Percentiles rank a stretch among this genome's conserved stretches.
Conservation (phyloP, 441 rosid genomes). For the Gossypium lobatum region DNA sequence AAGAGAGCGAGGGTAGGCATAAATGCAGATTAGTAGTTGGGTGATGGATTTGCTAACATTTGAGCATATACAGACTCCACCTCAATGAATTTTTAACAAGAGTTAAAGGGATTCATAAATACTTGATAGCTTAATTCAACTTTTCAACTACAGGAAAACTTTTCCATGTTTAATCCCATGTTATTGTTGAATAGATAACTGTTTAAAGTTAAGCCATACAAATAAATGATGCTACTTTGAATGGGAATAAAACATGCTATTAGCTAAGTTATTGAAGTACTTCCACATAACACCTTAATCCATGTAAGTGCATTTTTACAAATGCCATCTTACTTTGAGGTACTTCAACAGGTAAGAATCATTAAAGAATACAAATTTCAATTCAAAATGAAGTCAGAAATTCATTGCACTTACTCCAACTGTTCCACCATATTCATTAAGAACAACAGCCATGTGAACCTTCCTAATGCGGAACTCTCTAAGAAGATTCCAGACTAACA, state of each 20-base stretch:
- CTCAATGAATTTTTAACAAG: background rate
- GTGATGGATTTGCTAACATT: background rate
- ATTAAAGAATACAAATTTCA: background rate
- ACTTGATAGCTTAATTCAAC: background rate
- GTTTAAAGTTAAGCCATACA: background rate
- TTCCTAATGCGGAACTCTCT: conserved; percentile 98
- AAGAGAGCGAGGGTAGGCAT: background rate
- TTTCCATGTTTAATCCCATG: background rate
- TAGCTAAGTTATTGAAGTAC: background rate
- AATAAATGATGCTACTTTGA: background rate
- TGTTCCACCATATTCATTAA: conserved; percentile 97
- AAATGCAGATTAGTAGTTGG: background rate
- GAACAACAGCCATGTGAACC: conserved; percentile 99
- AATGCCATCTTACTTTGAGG: background rate
- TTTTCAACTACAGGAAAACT: background rate
- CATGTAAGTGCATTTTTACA: background rate
- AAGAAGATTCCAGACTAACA: conserved; percentile 99
- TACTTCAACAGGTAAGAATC: background rate
- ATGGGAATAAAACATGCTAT: background rate
- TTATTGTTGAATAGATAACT: background rate
- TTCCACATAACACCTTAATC: background rate
- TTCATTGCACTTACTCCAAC: conserved; percentile 68
- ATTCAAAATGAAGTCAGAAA: background rate
- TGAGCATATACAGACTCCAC: background rate
- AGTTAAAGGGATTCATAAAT: background rate